A percentile compares a stretch with the other conserved stretches of the same genome.
These are phyloP conservation scores for Apiotrichum sp. DNA, from an alignment of 1,284 basidiomycete species.

Conservation along the genomic window DNA sequence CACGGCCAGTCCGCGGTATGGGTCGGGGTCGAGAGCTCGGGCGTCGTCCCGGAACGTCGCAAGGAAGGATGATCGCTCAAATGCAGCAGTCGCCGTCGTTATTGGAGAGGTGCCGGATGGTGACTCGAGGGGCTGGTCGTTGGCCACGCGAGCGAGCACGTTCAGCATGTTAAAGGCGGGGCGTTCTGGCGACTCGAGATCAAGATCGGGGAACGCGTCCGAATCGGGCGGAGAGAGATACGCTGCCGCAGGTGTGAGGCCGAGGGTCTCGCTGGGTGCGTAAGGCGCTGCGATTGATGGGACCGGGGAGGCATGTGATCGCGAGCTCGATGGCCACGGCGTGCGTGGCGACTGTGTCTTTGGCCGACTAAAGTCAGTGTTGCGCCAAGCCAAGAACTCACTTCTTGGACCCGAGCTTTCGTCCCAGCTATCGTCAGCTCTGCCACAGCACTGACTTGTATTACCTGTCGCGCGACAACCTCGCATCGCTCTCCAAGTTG, in stretches of 20 bases:
- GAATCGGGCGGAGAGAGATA: too few relatives aligned
- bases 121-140: slow-evolving; percentile 5
- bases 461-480: slow-evolving; percentile 12
- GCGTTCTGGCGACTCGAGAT: neutral
- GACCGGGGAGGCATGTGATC: too few relatives aligned
- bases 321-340: too few relatives aligned
- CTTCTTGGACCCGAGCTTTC: slow-evolving; percentile 21
- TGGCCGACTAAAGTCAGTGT: neutral
- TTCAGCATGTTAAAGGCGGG: slow-evolving; percentile 17
- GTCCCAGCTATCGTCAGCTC: slow-evolving; percentile 12
- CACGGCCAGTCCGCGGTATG: slow-evolving; percentile 16
- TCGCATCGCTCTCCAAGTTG: slow-evolving; percentile 8
- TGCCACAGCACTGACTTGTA: neutral
- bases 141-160: slow-evolving; percentile 18
- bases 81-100: neutral
- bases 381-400: neutral
- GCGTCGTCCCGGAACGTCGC: slow-evolving; percentile 11
- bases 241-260: too few relatives aligned
- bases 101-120: neutral
- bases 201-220: too few relatives aligned
- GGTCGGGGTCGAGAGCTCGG: slow-evolving; percentile 15
- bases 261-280: too few relatives aligned
- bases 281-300: too few relatives aligned
- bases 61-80: slow-evolving; percentile 14
- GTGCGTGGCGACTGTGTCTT: neutral